Conservation (phyloP, 1,284 basidiomycete species). For the Melampsora occidentalis region DNA sequence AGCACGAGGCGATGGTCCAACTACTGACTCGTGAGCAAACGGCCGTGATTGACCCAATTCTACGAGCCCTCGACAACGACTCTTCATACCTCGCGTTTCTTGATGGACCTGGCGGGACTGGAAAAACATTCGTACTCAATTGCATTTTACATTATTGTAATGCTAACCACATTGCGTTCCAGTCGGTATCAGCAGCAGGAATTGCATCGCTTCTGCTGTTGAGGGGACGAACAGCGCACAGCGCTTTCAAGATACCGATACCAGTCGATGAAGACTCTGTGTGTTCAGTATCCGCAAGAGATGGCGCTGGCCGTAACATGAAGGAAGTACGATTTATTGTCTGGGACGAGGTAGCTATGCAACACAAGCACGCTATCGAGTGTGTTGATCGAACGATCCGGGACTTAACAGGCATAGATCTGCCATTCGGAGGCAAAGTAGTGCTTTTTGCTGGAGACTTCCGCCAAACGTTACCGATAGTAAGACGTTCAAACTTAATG, state of each 20-base stretch:
- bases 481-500: background rate
- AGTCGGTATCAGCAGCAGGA: background rate
- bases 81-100: no score
- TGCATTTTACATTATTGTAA: background rate
- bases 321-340: no score
- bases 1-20: no score
- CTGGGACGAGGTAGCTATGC: conserved; percentile 15
- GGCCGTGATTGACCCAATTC: no score
- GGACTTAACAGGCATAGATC: background rate
- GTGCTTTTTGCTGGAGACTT: conserved; percentile 19
- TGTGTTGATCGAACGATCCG: background rate
- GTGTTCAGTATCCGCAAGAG: background rate
- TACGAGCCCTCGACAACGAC: no score
- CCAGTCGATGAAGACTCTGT: background rate
- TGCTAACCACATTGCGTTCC: accelerated
- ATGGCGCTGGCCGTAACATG: background rate
- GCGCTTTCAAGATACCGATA: background rate
- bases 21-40: no score
- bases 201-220: background rate
- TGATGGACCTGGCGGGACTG: no score
- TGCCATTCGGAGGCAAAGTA: conserved; percentile 2
- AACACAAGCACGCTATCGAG: background rate
- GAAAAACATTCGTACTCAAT: conserved; percentile 8
- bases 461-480: conserved; percentile 2
- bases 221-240: background rate